Base-by-base conservation (phyloP, 2,329 filamentous ascomycete species). In the Trichoderma atroviride region DNA sequence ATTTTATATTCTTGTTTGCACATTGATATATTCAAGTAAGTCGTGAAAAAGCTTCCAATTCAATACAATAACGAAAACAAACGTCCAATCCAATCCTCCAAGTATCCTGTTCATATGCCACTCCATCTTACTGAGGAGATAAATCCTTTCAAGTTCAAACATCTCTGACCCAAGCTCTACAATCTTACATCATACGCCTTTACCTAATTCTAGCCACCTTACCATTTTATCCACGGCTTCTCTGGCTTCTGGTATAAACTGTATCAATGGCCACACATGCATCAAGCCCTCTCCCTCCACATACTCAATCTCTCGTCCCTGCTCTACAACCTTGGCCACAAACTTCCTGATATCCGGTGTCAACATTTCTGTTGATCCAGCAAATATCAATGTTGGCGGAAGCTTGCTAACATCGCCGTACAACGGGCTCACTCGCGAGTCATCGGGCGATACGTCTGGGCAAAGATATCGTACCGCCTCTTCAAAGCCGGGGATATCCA, bases 221-320 rank as follows among this genome's bases (percentile, higher is more conserved):
- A 78, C 67, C 43, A 79, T 76, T 65, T 69, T 73, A 5, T 77
- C 73, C 27, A 76, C 61, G 0, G 77, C 76, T 33, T 72, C 65
- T 19, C 67, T 71, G 4, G 73, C 76, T 68, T 79, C 78, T 31
- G 73, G 73, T 4, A 77, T 73, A 9, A 67, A 67, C 24, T 76
- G 73, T 5, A 79, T 50, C 40, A 79, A 27, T 5, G 76, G 76
- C 77, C 78, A 79, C 10, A 76, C 76, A 40, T 79, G 78, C 59
- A 78, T 72, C 78, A 79, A 75, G 6, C 75, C 76, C 70, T 75
- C 73, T 16, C 78, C 77, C 16, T 74, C 53, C 5, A 78, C 71
- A 11, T 77, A 60, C 40, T 76, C 76, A 27, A 75, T 74, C 47
- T 76, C 71, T 14, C 74, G 69, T 5, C 75, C 76, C 13, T 73